Percentiles rank a stretch among this genome's conserved stretches.
Conservation (phyloP, 352 stramenopile species). For the Aphanomyces invadans region DNA sequence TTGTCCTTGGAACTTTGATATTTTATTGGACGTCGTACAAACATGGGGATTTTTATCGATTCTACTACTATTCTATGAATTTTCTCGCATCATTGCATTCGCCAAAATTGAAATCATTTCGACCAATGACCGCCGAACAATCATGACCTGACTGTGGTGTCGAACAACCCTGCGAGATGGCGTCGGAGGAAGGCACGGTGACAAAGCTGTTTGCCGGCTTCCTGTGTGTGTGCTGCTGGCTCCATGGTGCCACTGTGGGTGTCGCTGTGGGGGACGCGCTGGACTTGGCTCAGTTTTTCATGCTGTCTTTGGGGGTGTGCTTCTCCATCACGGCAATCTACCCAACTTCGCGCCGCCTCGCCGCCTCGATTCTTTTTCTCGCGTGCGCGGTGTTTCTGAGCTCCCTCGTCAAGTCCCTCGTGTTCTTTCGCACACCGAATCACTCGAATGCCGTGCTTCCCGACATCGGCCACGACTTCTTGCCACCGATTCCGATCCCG, state of each 20-base stretch:
- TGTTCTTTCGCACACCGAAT: constrained; percentile 20
- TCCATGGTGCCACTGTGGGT: constrained; percentile 15
- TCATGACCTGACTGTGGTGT: too few species aligned
- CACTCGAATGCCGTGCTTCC: constrained; percentile 4
- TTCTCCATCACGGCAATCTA: constrained; percentile 19
- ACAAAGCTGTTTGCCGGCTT: constrained; percentile 18
- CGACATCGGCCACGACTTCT: constrained; percentile 17
- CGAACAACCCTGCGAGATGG: not conserved
- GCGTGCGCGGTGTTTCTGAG: constrained; percentile 13
- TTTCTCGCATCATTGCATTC: too few species aligned
- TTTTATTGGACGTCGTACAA: too few species aligned
- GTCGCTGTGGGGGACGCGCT: constrained; percentile 17
- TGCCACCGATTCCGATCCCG: constrained; percentile 9
- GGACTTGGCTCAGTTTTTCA: constrained; percentile 13
- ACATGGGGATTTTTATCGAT: too few species aligned
- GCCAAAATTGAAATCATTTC: too few species aligned
- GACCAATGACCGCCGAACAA: not conserved
- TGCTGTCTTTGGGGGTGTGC: constrained; percentile 9
- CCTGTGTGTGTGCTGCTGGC: constrained; percentile 23
- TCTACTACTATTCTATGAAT: too few species aligned
- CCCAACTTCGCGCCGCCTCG: constrained; percentile 18
- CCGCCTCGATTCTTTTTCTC: constrained; percentile 15
- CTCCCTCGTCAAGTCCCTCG: constrained; percentile 20
- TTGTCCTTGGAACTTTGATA: too few species aligned
- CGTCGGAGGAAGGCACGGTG: constrained; percentile 6